These are phyloP conservation scores for Penicillium hordei DNA, from an alignment of 2,329 filamentous ascomycete genomes.

Conservation along the genomic window DNA sequence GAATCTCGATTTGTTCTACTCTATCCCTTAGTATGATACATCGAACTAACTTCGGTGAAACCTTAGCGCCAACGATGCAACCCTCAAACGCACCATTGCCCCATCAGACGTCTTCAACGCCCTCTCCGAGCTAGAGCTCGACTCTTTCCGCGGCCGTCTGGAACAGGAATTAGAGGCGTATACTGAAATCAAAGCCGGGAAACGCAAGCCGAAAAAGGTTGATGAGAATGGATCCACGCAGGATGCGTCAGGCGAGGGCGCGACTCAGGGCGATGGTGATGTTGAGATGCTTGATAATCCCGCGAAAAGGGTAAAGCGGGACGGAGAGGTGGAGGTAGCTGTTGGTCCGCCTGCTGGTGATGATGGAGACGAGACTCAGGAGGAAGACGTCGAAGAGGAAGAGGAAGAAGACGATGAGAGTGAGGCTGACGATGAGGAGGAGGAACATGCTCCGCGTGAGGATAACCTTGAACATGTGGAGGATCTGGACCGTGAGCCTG, in stretches of 20 bases:
- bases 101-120: constrained; percentile 62
- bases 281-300: constrained; percentile 25
- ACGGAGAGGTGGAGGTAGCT: constrained; percentile 14
- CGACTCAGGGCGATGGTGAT: constrained; percentile 20
- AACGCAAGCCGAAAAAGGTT: constrained; percentile 48
- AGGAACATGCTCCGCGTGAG: constrained; percentile 13
- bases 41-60: constrained; percentile 6
- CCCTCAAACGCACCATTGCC: constrained; percentile 62
- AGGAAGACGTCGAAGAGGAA: constrained; percentile 28
- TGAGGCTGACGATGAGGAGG: constrained; percentile 23
- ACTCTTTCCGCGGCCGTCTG: constrained; percentile 57
- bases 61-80: constrained; percentile 60
- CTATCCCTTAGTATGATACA: neutral
- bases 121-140: constrained; percentile 61
- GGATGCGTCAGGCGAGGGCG: constrained; percentile 1
- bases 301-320: constrained; percentile 25
- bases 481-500: constrained; percentile 35
- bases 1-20: neutral
- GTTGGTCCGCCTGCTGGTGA: constrained; percentile 2
- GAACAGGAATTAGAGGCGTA: constrained; percentile 58
- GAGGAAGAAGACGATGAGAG: constrained; percentile 27
- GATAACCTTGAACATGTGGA: constrained; percentile 25
- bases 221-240: constrained; percentile 38
- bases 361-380: constrained; percentile 25
- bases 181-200: constrained; percentile 46